Base-by-base conservation (phyloP, 2,329 filamentous ascomycete species). In the Apiospora aurea region DNA sequence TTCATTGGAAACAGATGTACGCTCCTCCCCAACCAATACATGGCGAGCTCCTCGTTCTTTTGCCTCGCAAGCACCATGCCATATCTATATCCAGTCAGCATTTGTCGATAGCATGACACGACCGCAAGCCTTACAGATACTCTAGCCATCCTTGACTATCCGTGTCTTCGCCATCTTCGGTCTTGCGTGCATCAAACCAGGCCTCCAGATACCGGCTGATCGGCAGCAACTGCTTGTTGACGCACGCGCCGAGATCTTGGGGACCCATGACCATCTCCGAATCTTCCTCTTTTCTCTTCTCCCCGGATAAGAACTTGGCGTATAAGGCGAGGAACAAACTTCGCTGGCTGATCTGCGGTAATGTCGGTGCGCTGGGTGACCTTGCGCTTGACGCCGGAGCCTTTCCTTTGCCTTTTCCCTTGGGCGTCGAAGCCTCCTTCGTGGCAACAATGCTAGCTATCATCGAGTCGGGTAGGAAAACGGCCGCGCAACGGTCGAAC, bases 241-340 rank as follows among this genome's bases (percentile, higher is more conserved):
- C 83, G 1, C 94, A 93, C 44, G 92, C 91, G 1, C 95, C 95
- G 18, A 94, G 91, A 82, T 99, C 96, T 72, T 95, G 92, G 1
- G 96, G 96, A 0, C 96, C 96, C 83, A 98, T 90, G 69, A 99
- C 94, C 93, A 98, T 98, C 83, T 99, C 96, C 29, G 94, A 94
- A 72, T 98, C 96, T 82, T 99, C 96, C 77, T 97, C 94, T 82
- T 96, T 97, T 75, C 94, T 91, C 86, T 98, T 98, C 85, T 99
- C 96, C 1, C 96, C 96, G 0, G 95, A 93, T 75, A 98, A 89
- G 79, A 95, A 95, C 79, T 96, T 97, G 64, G 96, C 94, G 78
- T 99, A 99, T 4, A 98, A 85, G 0, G 95, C 93, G 14, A 99
- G 87, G 79, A 99, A 99, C 26, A 98, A 83, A 70, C 96, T 95